Evolutionary conservation across 2,329 filamentous ascomycete species (phyloP).

Genomic region (Tolypocladium cylindrosporum): DNA sequence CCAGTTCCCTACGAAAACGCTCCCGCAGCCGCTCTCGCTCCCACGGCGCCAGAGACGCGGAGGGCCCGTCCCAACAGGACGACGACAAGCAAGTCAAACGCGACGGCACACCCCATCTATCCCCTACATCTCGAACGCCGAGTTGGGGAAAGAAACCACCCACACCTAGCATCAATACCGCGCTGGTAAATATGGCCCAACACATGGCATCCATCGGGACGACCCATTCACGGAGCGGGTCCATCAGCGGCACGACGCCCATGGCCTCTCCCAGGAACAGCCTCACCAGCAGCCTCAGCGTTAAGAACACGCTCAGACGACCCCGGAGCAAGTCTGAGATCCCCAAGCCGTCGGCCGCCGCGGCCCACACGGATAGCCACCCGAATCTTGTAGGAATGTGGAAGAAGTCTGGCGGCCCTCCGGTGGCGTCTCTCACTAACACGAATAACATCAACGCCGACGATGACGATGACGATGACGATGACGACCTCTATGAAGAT

Average conservation of each 20-base stretch:
- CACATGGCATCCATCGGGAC: constrained; percentile 46
- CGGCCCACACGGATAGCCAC: constrained; percentile 21
- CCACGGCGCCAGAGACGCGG: constrained; percentile 17
- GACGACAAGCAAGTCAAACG: constrained; percentile 26
- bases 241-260: constrained; percentile 42
- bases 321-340: constrained; percentile 46
- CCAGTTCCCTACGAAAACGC: constrained; percentile 33
- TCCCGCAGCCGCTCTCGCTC: constrained; percentile 22
- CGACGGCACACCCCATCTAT: constrained; percentile 34
- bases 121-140: constrained; percentile 37
- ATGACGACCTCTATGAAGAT: constrained; percentile 45
- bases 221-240: constrained; percentile 47
- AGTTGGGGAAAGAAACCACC: constrained; percentile 42
- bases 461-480: constrained; percentile 38
- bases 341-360: constrained; percentile 24
- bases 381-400: constrained; percentile 39
- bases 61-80: constrained; percentile 10
- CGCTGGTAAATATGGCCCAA: constrained; percentile 44
- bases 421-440: constrained; percentile 37
- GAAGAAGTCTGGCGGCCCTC: constrained; percentile 43
- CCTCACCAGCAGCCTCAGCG: constrained; percentile 30
- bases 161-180: constrained; percentile 49
- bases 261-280: constrained; percentile 44
- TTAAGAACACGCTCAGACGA: constrained; percentile 41
- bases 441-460: constrained; percentile 5